Evolutionary conservation across 805 yeast species (phyloP).

Genomic region (Tetrapisispora phaffii): DNA sequence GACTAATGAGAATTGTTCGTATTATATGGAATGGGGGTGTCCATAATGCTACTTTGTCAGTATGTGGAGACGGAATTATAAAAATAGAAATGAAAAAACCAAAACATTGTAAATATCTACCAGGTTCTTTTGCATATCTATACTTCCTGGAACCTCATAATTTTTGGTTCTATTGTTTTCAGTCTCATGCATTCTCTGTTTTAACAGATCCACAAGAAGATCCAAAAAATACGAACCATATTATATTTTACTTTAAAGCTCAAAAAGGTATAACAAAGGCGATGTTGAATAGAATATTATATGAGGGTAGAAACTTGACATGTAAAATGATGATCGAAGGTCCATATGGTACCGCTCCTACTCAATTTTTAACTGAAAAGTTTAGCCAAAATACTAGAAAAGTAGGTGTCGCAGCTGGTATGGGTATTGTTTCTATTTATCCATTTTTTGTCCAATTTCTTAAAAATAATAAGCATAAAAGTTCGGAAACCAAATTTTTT

Average conservation of each 20-base stretch:
- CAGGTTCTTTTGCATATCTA: slow-evolving; percentile 50
- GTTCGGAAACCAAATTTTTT: slow-evolving; percentile 34
- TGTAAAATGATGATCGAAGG: slow-evolving; percentile 47
- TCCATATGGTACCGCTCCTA: slow-evolving; percentile 41
- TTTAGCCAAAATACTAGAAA: slow-evolving; percentile 30
- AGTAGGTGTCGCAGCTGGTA: slow-evolving; percentile 42
- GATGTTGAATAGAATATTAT: slow-evolving; percentile 28
- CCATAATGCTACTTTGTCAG: slow-evolving; percentile 17
- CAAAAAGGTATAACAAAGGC: slow-evolving; percentile 50
- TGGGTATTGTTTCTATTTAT: slow-evolving; percentile 45
- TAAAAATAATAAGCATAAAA: slow-evolving; percentile 9
- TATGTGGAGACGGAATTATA: slow-evolving; percentile 29
- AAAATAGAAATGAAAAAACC: slow-evolving; percentile 37
- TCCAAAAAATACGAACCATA: slow-evolving; percentile 14
- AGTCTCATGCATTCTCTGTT: slow-evolving; percentile 66
- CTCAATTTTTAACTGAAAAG: slow-evolving; percentile 25
- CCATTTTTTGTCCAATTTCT: slow-evolving; percentile 31
- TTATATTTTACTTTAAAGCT: slow-evolving; percentile 39
- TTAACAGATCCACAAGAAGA: slow-evolving; percentile 33
- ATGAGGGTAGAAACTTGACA: slow-evolving; percentile 23
- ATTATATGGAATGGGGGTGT: slow-evolving; percentile 24
- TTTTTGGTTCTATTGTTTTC: slow-evolving; percentile 41
- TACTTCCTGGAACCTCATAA: slow-evolving; percentile 42
- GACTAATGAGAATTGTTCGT: slow-evolving; percentile 38
- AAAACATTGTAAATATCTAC: slow-evolving; percentile 36